Percentiles rank a stretch among this genome's conserved stretches.
phyloP scores from a whole-genome alignment of 768 basidiomycete species.

The Polyporus arcularius region DNA sequence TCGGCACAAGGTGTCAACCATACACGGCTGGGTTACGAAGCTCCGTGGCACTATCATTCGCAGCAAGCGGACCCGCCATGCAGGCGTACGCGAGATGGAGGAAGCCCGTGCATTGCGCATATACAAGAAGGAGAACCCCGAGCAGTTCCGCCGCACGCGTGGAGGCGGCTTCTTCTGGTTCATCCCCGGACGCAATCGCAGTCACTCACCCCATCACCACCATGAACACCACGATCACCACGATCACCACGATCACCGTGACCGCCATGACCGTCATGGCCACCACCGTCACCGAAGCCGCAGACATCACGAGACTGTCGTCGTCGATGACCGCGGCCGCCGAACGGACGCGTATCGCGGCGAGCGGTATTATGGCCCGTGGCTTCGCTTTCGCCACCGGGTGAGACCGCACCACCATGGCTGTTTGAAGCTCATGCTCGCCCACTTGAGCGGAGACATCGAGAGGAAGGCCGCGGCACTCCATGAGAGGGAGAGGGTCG shows the following conservation, averaged over 20 bases:
- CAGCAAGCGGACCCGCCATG: slow-evolving; percentile 52
- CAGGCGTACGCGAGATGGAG: slow-evolving; percentile 74
- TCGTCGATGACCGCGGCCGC: slow-evolving; percentile 1
- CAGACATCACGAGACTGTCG: slow-evolving; percentile 1
- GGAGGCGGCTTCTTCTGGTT: slow-evolving; percentile 32
- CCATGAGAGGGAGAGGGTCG: slow-evolving; percentile 8
- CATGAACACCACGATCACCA: background rate
- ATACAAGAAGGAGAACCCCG: slow-evolving; percentile 32
- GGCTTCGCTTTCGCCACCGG: slow-evolving; percentile 27
- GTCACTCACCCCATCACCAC: background rate
- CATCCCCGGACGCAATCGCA: slow-evolving; percentile 16
- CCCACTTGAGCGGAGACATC: slow-evolving; percentile 15
- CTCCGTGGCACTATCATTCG: slow-evolving; percentile 71
- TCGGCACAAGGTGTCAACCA: slow-evolving; percentile 40
- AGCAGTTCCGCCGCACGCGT: slow-evolving; percentile 20
- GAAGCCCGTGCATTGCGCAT: slow-evolving; percentile 43
- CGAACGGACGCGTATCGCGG: slow-evolving; percentile 15
- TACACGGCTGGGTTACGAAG: slow-evolving; percentile 82
- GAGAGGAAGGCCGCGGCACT: slow-evolving; percentile 15
- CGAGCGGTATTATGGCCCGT: slow-evolving; percentile 16
- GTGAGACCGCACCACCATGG: slow-evolving; percentile 25
- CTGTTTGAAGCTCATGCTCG: slow-evolving; percentile 20
- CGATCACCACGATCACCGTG: background rate
- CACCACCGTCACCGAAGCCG: background rate
- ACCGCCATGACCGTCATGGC: background rate